These are phyloP conservation scores for Xylaria sp. DNA, from an alignment of 2,329 filamentous ascomycete genomes.

Conservation along the genomic window DNA sequence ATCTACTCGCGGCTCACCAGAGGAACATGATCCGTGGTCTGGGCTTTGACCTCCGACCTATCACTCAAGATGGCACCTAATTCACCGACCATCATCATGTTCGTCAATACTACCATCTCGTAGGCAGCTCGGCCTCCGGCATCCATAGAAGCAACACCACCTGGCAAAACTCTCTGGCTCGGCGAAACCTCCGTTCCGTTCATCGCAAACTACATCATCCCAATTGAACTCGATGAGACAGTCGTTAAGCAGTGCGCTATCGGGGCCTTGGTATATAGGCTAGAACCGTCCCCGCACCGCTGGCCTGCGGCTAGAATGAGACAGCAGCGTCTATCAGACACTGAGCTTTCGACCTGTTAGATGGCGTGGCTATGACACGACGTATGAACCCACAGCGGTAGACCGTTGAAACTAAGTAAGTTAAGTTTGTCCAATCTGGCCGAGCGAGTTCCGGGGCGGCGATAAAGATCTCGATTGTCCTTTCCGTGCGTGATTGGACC, in stretches of 20 bases:
- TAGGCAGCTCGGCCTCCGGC: not conserved
- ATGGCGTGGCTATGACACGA: not conserved
- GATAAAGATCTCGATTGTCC: not conserved
- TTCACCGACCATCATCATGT: conserved; percentile 8
- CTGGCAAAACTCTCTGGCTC: not conserved
- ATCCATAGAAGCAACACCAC: conserved; percentile 6
- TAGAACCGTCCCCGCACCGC: not conserved
- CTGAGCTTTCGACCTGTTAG: not conserved
- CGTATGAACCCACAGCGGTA: not conserved
- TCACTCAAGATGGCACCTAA: not conserved
- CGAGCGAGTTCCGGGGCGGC: not conserved
- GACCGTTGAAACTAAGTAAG: not conserved
- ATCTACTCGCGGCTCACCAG: not conserved
- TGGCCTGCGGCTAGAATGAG: not conserved
- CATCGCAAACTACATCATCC: not conserved
- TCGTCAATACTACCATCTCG: not conserved
- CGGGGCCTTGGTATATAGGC: not conserved
- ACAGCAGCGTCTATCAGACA: not conserved
- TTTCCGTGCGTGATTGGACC: not conserved
- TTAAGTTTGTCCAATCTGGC: conserved; percentile 2
- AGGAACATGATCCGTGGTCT: conserved; percentile 9
- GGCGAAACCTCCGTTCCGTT: not conserved
- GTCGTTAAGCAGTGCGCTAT: not conserved
- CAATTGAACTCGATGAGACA: not conserved
- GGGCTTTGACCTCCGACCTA: no score